A percentile compares a stretch with the other conserved stretches of the same genome.
Conservation (phyloP, 202 grass and related monocot species). For the Digitaria exilis region DNA sequence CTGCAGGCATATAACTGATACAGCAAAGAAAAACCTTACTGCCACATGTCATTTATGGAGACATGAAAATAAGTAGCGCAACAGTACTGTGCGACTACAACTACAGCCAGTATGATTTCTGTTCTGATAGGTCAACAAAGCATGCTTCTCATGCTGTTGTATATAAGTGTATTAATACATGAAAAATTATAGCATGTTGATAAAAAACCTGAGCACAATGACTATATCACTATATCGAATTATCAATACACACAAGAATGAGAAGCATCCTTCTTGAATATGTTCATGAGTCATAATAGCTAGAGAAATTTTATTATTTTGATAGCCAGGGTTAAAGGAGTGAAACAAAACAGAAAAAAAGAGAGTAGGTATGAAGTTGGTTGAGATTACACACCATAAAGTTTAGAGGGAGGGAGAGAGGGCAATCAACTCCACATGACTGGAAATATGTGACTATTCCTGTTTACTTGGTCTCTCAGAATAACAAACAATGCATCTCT, state of each 20-base stretch:
- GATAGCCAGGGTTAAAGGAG: neutral
- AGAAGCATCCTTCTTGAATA: neutral
- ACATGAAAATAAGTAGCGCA: too few relatives aligned
- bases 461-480: constrained; percentile 8
- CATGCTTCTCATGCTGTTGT: neutral
- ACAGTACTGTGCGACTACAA: neutral
- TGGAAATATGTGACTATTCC: neutral
- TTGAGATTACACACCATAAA: neutral
- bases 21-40: too few relatives aligned
- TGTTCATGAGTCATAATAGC: neutral
- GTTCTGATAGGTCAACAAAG: neutral
- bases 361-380: too few relatives aligned
- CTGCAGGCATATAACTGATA: too few relatives aligned
- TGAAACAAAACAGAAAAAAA: too few relatives aligned
- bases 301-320: neutral
- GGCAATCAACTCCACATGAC: neutral
- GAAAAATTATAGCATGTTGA: neutral
- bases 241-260: neutral
- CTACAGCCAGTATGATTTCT: neutral
- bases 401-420: too few relatives aligned
- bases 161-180: neutral
- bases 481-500: neutral
- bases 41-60: too few relatives aligned
- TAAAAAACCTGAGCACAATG: too few relatives aligned
- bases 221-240: too few relatives aligned